These are phyloP conservation scores for Penicillium canescens DNA, from an alignment of 495 filamentous ascomycete species.

Conservation along the genomic window DNA sequence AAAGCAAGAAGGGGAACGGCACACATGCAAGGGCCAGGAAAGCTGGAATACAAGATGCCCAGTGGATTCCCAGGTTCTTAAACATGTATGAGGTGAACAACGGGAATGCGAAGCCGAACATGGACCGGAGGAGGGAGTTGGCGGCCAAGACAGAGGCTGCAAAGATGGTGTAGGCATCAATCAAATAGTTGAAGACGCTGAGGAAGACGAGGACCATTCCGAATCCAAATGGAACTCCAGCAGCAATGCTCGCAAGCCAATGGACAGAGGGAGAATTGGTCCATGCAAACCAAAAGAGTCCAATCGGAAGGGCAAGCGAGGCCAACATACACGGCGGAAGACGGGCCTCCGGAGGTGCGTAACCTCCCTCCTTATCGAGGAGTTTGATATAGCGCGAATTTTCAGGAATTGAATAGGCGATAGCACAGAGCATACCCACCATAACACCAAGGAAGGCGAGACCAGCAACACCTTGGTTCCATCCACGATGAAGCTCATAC, in stretches of 20 bases:
- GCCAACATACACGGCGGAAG: constrained; percentile 39
- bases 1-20: constrained; percentile 72
- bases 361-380: constrained; percentile 28
- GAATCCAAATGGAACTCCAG: constrained; percentile 63
- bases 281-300: constrained; percentile 62
- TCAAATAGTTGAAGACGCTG: constrained; percentile 67
- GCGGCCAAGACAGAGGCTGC: constrained; percentile 73
- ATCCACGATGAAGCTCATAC: constrained; percentile 67
- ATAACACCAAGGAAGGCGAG: constrained; percentile 76
- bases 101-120: constrained; percentile 73
- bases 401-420: constrained; percentile 42
- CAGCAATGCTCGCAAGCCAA: constrained; percentile 60
- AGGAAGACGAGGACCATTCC: constrained; percentile 69
- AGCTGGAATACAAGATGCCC: constrained; percentile 69
- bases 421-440: constrained; percentile 68
- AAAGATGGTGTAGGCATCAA: constrained; percentile 72
- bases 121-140: constrained; percentile 60
- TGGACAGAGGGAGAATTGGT: constrained; percentile 63
- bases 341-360: constrained; percentile 37
- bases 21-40: constrained; percentile 70
- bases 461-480: constrained; percentile 66
- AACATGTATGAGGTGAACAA: constrained; percentile 76
- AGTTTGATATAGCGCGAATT: constrained; percentile 38
- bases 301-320: constrained; percentile 31
- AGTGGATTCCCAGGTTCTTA: constrained; percentile 65